Conservation (phyloP, 805 yeast species). For the Ogataea ramenticola region DNA sequence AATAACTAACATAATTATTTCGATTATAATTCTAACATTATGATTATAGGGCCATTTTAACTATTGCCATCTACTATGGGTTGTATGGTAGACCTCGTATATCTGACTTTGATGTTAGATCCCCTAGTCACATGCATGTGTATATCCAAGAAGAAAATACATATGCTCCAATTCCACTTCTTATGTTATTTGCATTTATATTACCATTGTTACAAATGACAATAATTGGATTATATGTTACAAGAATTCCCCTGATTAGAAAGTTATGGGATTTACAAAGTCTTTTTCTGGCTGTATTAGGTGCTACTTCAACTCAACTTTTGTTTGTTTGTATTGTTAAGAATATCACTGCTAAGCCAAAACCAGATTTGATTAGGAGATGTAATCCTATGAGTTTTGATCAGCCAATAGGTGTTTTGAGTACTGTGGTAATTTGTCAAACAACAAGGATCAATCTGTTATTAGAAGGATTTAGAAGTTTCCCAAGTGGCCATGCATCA, state of each 20-base stretch:
- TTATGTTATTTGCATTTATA: constrained; percentile 23
- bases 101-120: constrained; percentile 33
- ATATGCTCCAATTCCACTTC: constrained; percentile 24
- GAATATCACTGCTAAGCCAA: constrained; percentile 39
- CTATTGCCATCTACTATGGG: constrained; percentile 26
- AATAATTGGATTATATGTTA: constrained; percentile 9
- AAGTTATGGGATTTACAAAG: constrained; percentile 35
- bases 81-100: constrained; percentile 27
- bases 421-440: constrained; percentile 41
- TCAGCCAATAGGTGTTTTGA: constrained; percentile 25
- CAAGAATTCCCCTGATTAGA: constrained; percentile 13
- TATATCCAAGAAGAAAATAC: constrained; percentile 28
- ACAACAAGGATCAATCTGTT: constrained; percentile 27
- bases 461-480: constrained; percentile 47
- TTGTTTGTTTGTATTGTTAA: constrained; percentile 36
- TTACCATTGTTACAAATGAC: constrained; percentile 28
- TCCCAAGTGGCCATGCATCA: constrained; percentile 54
- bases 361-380: constrained; percentile 48
- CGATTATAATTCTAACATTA: too few species aligned
- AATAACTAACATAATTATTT: too few species aligned
- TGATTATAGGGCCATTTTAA: neutral
- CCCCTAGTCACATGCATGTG: constrained; percentile 25
- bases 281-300: constrained; percentile 29
- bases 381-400: constrained; percentile 34
- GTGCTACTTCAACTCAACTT: constrained; percentile 31